Evolutionary conservation across 2,329 filamentous ascomycete genomes (phyloP).

Genomic region (Didymella lethalis): DNA sequence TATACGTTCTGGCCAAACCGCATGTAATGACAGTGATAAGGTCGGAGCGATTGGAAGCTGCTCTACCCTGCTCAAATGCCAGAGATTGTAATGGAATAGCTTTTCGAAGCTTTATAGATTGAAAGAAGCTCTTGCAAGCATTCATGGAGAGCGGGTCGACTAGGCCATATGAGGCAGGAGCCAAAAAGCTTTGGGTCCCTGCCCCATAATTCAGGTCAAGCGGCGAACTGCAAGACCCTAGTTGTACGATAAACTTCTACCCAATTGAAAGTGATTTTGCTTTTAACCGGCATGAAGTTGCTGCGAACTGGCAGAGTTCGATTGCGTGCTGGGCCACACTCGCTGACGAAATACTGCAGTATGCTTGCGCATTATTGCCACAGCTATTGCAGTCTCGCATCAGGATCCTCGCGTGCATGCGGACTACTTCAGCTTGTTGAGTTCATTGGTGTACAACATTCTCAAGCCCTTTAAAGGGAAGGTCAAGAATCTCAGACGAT

Average conservation of each 20-base stretch:
- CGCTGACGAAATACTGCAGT: neutral
- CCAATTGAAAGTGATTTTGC: neutral
- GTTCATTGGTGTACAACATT: too few species aligned
- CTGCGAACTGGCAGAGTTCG: slow-evolving; percentile 7
- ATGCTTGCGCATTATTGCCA: neutral
- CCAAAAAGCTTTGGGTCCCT: neutral
- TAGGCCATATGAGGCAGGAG: slow-evolving; percentile 15
- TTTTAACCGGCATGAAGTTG: slow-evolving; percentile 11
- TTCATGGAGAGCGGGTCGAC: slow-evolving; percentile 6
- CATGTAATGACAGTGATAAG: neutral
- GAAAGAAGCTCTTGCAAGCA: slow-evolving; percentile 20
- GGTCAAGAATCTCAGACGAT: neutral
- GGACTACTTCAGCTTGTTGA: too few species aligned
- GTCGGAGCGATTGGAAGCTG: neutral
- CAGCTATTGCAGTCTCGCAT: neutral
- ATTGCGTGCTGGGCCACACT: slow-evolving; percentile 8
- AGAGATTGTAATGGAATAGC: neutral
- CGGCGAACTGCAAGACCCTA: slow-evolving; percentile 10
- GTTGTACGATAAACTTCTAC: slow-evolving; percentile 14
- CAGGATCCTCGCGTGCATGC: neutral
- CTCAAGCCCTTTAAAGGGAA: neutral
- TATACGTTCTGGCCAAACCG: neutral
- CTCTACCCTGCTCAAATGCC: neutral
- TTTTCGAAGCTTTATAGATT: slow-evolving; percentile 13
- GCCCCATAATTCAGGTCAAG: slow-evolving; percentile 4